phyloP scores from a whole-genome alignment of 441 rosid genomes.

The Gossypium lobatum region DNA sequence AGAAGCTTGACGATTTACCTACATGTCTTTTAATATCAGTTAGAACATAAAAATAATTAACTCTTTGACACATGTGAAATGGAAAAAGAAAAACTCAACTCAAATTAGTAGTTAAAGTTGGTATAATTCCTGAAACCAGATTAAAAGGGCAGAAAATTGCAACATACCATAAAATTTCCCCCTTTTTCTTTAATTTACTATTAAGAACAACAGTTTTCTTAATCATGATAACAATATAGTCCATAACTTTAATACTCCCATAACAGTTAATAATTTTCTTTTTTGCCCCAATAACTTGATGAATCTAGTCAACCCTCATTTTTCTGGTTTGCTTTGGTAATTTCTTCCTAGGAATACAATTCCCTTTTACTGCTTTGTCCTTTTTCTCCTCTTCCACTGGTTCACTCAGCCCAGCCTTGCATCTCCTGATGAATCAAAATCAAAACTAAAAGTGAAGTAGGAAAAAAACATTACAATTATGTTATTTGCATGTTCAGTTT shows the following conservation, averaged over 20 bases:
- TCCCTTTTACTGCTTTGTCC: conserved; percentile 34
- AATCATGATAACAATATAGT: neutral
- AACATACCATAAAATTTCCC: neutral
- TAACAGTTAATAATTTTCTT: neutral
- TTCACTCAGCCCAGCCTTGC: conserved; percentile 19
- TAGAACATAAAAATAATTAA: too few species aligned
- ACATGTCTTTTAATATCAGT: too few species aligned
- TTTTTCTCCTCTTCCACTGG: conserved; percentile 24
- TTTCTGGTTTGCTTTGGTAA: conserved; percentile 37
- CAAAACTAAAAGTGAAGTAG: neutral
- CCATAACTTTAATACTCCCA: neutral
- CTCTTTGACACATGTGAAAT: too few species aligned
- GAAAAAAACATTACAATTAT: too few species aligned
- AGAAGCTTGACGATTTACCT: too few species aligned
- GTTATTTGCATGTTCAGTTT: neutral
- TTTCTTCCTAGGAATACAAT: conserved; percentile 54
- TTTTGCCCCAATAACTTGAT: conserved; percentile 9
- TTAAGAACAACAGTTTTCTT: neutral
- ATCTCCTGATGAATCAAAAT: conserved; percentile 28
- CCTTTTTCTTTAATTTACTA: neutral
- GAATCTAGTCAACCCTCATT: conserved; percentile 11
- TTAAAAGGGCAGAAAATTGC: neutral
- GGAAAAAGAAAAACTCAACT: too few species aligned
- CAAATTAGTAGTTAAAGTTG: too few species aligned
- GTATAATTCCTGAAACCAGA: neutral